Conservation (phyloP, 345 rosid species). For the Brassica incana region DNA sequence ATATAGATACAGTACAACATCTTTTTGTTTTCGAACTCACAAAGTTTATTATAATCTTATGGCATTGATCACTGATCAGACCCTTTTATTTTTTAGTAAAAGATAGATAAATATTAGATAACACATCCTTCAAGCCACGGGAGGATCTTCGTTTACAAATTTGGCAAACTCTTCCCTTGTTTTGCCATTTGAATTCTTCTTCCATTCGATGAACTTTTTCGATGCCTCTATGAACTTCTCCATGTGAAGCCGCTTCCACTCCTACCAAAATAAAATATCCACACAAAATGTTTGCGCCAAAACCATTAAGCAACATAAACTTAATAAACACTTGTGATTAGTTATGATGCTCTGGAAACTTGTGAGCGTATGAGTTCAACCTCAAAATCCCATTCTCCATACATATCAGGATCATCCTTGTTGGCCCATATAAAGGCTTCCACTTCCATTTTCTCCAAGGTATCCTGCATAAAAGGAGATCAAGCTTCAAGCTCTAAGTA, state of each 20-base stretch:
- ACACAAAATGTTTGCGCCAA: neutral
- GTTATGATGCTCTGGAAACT: neutral
- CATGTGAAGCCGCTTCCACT: conserved; percentile 66
- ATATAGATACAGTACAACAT: neutral
- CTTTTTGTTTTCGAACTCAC: conserved; percentile 15
- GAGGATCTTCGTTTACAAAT: conserved; percentile 45
- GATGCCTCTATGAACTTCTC: conserved; percentile 68
- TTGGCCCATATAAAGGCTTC: conserved; percentile 63
- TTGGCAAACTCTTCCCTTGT: conserved; percentile 59
- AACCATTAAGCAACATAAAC: neutral
- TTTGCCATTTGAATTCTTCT: conserved; percentile 67
- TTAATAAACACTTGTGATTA: neutral
- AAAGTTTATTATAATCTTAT: conserved; percentile 1
- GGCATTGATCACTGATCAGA: neutral
- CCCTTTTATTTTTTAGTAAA: neutral
- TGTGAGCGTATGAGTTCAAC: conserved; percentile 36
- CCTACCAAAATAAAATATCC: conserved; percentile 43
- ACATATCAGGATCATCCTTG: conserved; percentile 65
- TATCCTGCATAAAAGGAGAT: conserved; percentile 46
- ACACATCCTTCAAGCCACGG: neutral
- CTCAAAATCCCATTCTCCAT: conserved; percentile 93
- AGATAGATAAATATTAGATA: neutral
- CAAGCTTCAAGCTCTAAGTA: neutral
- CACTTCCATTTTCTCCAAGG: conserved; percentile 48
- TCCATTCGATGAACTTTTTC: conserved; percentile 57